Evolutionary conservation across 2,329 filamentous ascomycete genomes (phyloP).

Genomic region (Arachnomyces sp.): DNA sequence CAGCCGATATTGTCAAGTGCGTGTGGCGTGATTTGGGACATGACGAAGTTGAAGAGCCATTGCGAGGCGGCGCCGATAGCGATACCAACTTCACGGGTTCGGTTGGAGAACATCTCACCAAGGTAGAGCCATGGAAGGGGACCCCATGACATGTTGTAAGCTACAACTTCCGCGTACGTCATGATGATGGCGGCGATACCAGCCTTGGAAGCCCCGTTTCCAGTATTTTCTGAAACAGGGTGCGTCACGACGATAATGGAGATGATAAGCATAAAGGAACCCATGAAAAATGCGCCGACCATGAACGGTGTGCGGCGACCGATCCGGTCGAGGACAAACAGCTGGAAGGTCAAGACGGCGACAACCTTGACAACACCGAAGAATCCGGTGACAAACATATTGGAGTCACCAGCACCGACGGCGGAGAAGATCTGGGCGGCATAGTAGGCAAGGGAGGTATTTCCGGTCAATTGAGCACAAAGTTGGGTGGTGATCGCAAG

Average conservation of each 20-base stretch:
- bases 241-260: constrained; percentile 41
- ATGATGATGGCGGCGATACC: constrained; percentile 45
- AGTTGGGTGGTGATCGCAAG: constrained; percentile 46
- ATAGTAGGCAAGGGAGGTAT: constrained; percentile 47
- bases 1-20: constrained; percentile 43
- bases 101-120: constrained; percentile 30
- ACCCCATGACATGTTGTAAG: constrained; percentile 35
- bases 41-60: constrained; percentile 36
- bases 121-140: constrained; percentile 31
- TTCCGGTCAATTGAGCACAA: constrained; percentile 44
- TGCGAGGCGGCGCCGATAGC: constrained; percentile 29
- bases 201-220: constrained; percentile 22
- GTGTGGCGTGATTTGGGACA: constrained; percentile 32
- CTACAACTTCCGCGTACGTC: constrained; percentile 44
- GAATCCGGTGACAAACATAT: constrained; percentile 45
- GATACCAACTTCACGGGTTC: constrained; percentile 29
- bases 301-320: constrained; percentile 45
- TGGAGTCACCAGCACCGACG: constrained; percentile 42
- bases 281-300: constrained; percentile 44
- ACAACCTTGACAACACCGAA: constrained; percentile 48
- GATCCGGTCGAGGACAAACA: constrained; percentile 44
- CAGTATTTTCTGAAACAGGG: constrained; percentile 30
- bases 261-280: constrained; percentile 47
- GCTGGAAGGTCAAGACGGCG: constrained; percentile 40
- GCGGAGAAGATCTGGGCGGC: constrained; percentile 46